Evolutionary conservation across 129 eudicot species (phyloP), one percentile per base, ranked within the genome.

Genomic region (Chrysanthemum makinoi): DNA sequence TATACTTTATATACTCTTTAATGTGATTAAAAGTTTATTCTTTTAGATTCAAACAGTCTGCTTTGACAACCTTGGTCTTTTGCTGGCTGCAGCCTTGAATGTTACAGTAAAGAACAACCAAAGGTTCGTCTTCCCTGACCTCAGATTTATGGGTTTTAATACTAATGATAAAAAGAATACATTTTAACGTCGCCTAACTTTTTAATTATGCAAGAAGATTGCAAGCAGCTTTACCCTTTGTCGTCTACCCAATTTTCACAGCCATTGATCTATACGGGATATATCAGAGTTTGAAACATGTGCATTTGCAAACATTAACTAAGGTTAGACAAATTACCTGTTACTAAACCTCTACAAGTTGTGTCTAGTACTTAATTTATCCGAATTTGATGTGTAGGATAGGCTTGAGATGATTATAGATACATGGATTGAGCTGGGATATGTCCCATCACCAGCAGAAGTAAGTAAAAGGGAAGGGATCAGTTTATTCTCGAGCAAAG

Each of bases 21-120:
- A 66, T 14, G 33, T 39, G 16, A 39, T 55, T 30, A 46, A 11
- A 52, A 30, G 22, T 39, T 68, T 8, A 9, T 68, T 72, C 22
- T 72, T 87, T 77, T 84, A 93, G 98, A 93, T 93, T 66, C 98
- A 93, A 85, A 80, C 95, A 44, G 95, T 93, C 52, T 93, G 96
- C 87, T 93, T 93, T 28, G 98, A 93, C 72, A 93, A 87, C 78
- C 85, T 93, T 70, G 98, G 98, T 79, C 98, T 93, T 62, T 70
- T 89, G 85, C 86, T 93, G 48, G 95, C 96, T 82, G 98, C 95
- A 22, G 56, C 70, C 77, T 72, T 93, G 73, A 89, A 93, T 74
- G 79, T 93, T 66, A 51, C 82, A 67, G 72, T 83, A 20, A 85
- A 71, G 73, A 82, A 87, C 70, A 89, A 86, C 77, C 89, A 84